Conservation (phyloP, 768 basidiomycete genomes). For the Termitomyces eurrhizus region DNA sequence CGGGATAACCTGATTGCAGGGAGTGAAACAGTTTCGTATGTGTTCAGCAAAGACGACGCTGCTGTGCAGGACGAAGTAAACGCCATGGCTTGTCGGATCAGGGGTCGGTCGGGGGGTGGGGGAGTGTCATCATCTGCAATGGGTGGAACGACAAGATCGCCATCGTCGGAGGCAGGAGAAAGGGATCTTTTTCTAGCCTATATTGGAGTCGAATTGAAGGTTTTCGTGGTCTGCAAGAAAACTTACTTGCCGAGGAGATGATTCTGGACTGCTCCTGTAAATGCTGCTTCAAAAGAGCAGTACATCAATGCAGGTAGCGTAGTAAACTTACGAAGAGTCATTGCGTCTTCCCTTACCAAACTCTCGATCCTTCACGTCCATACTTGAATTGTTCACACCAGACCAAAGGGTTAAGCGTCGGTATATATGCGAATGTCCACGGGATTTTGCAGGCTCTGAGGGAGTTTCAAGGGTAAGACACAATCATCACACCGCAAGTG, state of each 20-base stretch:
- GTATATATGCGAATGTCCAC: constrained; percentile 2
- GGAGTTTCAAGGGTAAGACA: not conserved
- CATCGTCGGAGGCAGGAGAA: constrained; percentile 52
- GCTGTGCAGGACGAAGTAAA: constrained; percentile 36
- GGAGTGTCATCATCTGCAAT: constrained; percentile 43
- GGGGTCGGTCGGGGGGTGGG: constrained; percentile 42
- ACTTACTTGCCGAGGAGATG: constrained; percentile 46
- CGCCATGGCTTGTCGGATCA: constrained; percentile 58
- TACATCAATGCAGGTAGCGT: not conserved
- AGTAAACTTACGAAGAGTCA: constrained; percentile 34
- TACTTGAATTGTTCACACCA: constrained; percentile 10
- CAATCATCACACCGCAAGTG: constrained; percentile 10
- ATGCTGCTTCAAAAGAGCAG: not conserved
- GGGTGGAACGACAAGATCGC: constrained; percentile 32
- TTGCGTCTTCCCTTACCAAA: constrained; percentile 35
- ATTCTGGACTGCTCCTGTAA: constrained; percentile 54
- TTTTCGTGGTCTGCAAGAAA: not conserved
- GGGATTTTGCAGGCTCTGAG: not conserved
- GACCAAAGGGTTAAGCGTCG: not conserved
- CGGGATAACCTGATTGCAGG: constrained; percentile 14
- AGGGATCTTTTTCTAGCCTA: constrained; percentile 47
- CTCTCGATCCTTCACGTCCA: constrained; percentile 26
- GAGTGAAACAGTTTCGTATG: constrained; percentile 36
- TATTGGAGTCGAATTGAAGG: constrained; percentile 4
- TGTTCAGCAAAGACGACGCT: constrained; percentile 29